Evolutionary conservation across 192 early-diverging fungal genomes (phyloP).

Genomic region (Gryganskiella cystojenkinii): DNA sequence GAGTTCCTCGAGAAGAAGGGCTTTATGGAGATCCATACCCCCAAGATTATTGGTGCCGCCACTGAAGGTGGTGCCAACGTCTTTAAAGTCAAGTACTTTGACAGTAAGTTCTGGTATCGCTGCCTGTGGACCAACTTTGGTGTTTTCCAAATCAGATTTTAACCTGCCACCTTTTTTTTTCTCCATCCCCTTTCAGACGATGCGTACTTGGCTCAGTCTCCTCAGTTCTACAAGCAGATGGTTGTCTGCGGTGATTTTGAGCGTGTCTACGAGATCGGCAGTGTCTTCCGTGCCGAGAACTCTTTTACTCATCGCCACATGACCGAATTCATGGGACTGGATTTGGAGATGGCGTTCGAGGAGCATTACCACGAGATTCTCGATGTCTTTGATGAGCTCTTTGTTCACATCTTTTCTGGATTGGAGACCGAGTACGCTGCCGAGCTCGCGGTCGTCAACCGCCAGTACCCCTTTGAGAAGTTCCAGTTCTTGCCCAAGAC

Average conservation of each 20-base stretch:
- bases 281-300: conserved; percentile 99
- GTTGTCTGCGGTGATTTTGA: conserved; percentile 97
- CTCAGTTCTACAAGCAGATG: conserved; percentile 99
- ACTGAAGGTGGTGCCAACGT: conserved; percentile 98
- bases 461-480: conserved; percentile 94
- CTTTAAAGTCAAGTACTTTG: conserved; percentile 98
- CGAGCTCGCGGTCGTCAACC: conserved; percentile 88
- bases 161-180: too few species aligned
- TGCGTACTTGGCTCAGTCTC: conserved; percentile 97
- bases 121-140: too few species aligned
- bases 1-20: conserved; percentile 85
- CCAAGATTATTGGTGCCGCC: conserved; percentile 94
- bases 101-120: conserved; percentile 64
- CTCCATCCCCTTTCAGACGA: too few species aligned
- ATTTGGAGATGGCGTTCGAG: conserved; percentile 99
- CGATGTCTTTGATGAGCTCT: conserved; percentile 91
- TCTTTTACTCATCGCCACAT: conserved; percentile 98
- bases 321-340: conserved; percentile 98
- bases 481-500: conserved; percentile 88
- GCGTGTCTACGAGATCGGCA: conserved; percentile 96
- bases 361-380: conserved; percentile 99
- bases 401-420: conserved; percentile 92
- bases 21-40: conserved; percentile 98
- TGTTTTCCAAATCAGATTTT: too few species aligned
- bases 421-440: conserved; percentile 82